Conservation (phyloP, 768 basidiomycete genomes). For the Coprinellus micaceus region DNA sequence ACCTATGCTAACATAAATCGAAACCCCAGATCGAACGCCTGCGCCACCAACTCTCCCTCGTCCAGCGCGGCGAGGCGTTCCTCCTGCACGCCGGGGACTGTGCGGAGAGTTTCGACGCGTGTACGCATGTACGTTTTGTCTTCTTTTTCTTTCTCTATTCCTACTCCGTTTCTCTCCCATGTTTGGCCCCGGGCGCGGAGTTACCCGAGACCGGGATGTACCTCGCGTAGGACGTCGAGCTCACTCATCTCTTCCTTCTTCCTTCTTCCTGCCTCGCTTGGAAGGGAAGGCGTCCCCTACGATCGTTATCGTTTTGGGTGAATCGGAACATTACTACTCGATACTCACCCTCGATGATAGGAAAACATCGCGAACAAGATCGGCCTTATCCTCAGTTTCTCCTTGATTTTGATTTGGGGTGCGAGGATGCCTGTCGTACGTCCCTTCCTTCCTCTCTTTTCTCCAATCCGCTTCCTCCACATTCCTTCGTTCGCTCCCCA, state of each 20-base stretch:
- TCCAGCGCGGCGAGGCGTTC: slow-evolving; percentile 87
- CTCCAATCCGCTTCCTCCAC: neutral
- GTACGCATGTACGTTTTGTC: slow-evolving; percentile 64
- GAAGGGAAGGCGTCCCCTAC: too few relatives aligned
- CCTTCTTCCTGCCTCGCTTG: neutral
- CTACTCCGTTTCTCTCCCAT: neutral
- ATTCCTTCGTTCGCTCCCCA: neutral
- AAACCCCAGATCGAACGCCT: slow-evolving; percentile 72
- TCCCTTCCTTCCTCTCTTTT: slow-evolving; percentile 10
- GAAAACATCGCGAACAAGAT: slow-evolving; percentile 87
- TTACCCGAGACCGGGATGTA: too few relatives aligned
- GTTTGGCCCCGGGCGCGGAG: neutral
- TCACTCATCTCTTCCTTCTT: slow-evolving; percentile 6
- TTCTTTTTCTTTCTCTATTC: neutral
- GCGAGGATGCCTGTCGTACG: slow-evolving; percentile 87
- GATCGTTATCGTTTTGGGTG: too few relatives aligned
- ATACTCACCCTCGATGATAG: slow-evolving; percentile 32
- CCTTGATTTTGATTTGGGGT: slow-evolving; percentile 92
- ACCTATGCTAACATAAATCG: neutral
- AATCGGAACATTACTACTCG: neutral
- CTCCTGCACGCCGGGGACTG: slow-evolving; percentile 97
- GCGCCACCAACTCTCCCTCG: slow-evolving; percentile 71
- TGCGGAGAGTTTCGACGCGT: slow-evolving; percentile 92
- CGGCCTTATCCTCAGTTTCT: slow-evolving; percentile 90
- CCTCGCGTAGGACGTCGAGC: too few relatives aligned